These are phyloP conservation scores for Rhododendron williamsianum DNA, from an alignment of 148 eudicot species.

Conservation along the genomic window DNA sequence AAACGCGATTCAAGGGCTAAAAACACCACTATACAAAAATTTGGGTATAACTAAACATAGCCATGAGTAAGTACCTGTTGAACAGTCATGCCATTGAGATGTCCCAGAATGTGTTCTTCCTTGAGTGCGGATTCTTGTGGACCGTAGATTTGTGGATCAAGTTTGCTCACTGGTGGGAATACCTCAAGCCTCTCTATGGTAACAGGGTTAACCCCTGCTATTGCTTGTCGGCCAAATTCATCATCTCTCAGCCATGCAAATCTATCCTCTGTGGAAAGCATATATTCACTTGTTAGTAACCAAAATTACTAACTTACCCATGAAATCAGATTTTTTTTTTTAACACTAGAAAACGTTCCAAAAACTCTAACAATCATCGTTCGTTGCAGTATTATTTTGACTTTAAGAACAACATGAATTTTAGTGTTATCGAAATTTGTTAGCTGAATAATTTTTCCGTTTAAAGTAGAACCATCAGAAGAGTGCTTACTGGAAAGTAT, in stretches of 20 bases:
- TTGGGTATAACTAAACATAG: no score
- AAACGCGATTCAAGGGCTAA: no score
- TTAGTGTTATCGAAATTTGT: background rate
- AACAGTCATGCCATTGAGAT: slow-evolving; percentile 79
- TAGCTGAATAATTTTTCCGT: background rate
- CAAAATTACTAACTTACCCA: background rate
- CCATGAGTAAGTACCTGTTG: slow-evolving; percentile 46
- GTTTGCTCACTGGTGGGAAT: slow-evolving; percentile 83
- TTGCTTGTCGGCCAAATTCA: slow-evolving; percentile 85
- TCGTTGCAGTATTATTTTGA: no score
- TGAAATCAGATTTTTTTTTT: background rate
- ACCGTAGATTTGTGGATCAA: slow-evolving; percentile 69
- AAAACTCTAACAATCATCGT: no score
- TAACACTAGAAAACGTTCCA: no score
- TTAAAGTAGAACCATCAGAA: background rate
- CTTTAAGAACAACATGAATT: background rate
- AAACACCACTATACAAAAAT: no score
- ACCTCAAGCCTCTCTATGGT: slow-evolving; percentile 61
- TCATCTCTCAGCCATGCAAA: slow-evolving; percentile 94
- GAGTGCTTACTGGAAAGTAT: slow-evolving; percentile 61
- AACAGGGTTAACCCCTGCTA: slow-evolving; percentile 89
- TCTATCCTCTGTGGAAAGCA: slow-evolving; percentile 62
- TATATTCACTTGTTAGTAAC: background rate
- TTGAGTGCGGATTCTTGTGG: slow-evolving; percentile 70
- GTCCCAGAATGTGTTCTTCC: slow-evolving; percentile 68